phyloP scores from a whole-genome alignment of 441 rosid genomes.

The Corymbia citriodora region DNA sequence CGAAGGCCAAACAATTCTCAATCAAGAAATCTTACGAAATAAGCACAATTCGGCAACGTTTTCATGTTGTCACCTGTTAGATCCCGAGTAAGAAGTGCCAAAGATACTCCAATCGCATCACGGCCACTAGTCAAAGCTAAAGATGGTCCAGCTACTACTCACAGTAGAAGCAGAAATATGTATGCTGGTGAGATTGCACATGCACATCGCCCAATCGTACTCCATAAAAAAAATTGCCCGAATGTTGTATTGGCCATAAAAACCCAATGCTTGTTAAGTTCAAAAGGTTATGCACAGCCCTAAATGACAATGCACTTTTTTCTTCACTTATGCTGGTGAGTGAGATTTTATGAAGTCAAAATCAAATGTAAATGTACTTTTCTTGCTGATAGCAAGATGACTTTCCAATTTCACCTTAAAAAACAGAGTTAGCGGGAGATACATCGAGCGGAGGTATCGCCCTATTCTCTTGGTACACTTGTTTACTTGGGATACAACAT shows the following conservation, averaged over 20 bases:
- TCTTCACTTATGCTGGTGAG: too few relatives aligned
- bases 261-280: background rate
- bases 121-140: background rate
- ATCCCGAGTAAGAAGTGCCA: background rate
- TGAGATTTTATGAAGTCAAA: slow-evolving; percentile 25
- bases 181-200: background rate
- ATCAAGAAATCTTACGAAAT: background rate
- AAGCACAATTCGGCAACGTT: background rate
- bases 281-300: background rate
- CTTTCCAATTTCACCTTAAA: slow-evolving; percentile 49
- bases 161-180: background rate
- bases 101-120: background rate
- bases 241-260: background rate
- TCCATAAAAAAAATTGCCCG: background rate
- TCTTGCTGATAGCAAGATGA: slow-evolving; percentile 64
- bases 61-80: background rate
- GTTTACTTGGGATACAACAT: background rate
- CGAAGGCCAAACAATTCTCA: background rate
- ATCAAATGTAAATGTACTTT: background rate
- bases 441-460: slow-evolving; percentile 49
- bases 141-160: background rate
- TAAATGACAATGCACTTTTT: background rate
- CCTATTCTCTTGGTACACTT: background rate
- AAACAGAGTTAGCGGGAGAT: slow-evolving; percentile 12
- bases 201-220: background rate